Base-by-base conservation (phyloP, 805 yeast species). In the Saccharomycopsis sp. region DNA sequence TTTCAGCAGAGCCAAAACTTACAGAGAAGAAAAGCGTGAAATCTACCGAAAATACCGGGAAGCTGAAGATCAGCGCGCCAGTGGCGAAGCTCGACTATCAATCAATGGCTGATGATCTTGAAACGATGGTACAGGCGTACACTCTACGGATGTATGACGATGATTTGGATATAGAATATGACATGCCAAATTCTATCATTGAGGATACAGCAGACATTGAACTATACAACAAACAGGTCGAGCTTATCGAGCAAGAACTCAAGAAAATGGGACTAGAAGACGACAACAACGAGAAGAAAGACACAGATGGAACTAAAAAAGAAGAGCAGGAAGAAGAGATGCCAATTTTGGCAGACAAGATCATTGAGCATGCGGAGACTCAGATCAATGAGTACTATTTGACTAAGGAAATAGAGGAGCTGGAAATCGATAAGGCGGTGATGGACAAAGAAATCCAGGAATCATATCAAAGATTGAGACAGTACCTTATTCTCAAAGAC, bases 391-490 rank as follows among this genome's bases (percentile, higher is more conserved):
- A 44, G 48, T 44, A 44, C 16, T 44, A 44, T 44, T 44, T 44
- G 21, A 44, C 48, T 7, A 44, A 18, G 12, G 48, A 44, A 12
- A 12, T 16, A 12, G 48, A 44, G 21, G 48, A 44, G 16, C 5
- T 16, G 21, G 48, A 44, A 12, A 44, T 44, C 21, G 48, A 44
- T 44, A 44, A 44, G 21, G 18, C 48, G 34, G 51, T 70, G 2
- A 58, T 83, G 24, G 67, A 71, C 34, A 77, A 79, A 50, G 79
- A 81, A 52, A 73, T 87, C 1, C 75, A 78, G 1, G 66, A 73
- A 15, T 83, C 83, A 50, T 88, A 88, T 65, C 79, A 82, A 29
- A 72, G 75, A 50, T 65, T 86, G 60, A 74, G 87, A 52, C 79
- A 80, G 54, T 75, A 75, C 59, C 63, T 73, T 20, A 73, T 88